Conservation (phyloP, 768 basidiomycete genomes). For the Amanita thiersii region DNA sequence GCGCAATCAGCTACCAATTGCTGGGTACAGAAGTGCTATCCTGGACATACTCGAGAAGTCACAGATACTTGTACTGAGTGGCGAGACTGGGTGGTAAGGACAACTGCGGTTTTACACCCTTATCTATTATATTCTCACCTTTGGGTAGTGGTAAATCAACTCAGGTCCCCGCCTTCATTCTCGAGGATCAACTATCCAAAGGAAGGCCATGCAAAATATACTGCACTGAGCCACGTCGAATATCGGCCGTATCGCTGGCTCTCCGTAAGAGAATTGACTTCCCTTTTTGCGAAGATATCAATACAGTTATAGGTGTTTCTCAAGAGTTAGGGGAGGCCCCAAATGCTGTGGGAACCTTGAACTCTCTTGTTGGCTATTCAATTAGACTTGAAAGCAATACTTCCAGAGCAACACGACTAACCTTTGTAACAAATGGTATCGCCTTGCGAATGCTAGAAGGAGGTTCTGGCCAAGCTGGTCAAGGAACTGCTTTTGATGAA, state of each 20-base stretch:
- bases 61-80: slow-evolving; percentile 80
- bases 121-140: slow-evolving; percentile 2
- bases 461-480: slow-evolving; percentile 58
- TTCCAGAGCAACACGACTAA: slow-evolving; percentile 66
- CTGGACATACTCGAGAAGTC: slow-evolving; percentile 58
- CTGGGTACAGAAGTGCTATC: slow-evolving; percentile 70
- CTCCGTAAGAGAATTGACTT: slow-evolving; percentile 41
- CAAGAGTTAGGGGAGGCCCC: slow-evolving; percentile 83
- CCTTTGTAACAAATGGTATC: slow-evolving; percentile 91
- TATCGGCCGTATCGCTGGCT: slow-evolving; percentile 92
- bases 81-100: slow-evolving; percentile 34
- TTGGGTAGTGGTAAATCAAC: slow-evolving; percentile 85
- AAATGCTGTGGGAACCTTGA: slow-evolving; percentile 65
- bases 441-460: slow-evolving; percentile 95
- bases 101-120: slow-evolving; percentile 7
- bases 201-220: slow-evolving; percentile 86
- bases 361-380: slow-evolving; percentile 88
- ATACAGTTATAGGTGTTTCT: slow-evolving; percentile 51
- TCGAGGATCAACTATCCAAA: slow-evolving; percentile 78
- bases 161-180: slow-evolving; percentile 88
- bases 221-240: slow-evolving; percentile 92
- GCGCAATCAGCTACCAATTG: slow-evolving; percentile 80
- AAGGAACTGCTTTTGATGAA: slow-evolving; percentile 84
- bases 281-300: slow-evolving; percentile 4
- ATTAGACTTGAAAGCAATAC: slow-evolving; percentile 89